Conservation (phyloP, 768 basidiomycete genomes). For the Suillus americanus region DNA sequence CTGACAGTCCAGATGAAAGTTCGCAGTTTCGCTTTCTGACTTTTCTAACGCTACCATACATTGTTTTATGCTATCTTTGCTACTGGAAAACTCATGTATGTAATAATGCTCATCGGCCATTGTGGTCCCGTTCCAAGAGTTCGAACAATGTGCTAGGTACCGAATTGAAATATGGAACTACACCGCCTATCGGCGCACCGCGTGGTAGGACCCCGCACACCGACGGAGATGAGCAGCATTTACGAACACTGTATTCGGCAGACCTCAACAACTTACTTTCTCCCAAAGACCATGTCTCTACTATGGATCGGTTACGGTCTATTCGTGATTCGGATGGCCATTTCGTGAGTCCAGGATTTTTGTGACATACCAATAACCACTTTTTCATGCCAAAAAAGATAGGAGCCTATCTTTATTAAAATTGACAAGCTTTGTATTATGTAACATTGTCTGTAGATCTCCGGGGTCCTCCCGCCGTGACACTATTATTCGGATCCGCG, state of each 20-base stretch:
- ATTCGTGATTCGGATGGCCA: too few species aligned
- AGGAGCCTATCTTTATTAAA: not conserved
- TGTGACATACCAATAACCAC: too few species aligned
- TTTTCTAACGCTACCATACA: slow-evolving; percentile 1
- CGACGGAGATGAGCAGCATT: not conserved
- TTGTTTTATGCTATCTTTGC: not conserved
- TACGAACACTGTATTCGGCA: not conserved
- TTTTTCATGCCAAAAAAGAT: not conserved
- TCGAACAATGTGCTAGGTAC: slow-evolving; percentile 11
- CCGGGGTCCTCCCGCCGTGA: slow-evolving; percentile 16
- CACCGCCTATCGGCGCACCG: not conserved
- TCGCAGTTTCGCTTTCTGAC: not conserved
- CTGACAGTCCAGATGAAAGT: not conserved
- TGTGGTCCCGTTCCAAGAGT: not conserved
- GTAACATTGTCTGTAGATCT: not conserved
- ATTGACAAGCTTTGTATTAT: not conserved
- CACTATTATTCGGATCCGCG: slow-evolving; percentile 20
- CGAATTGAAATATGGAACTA: not conserved
- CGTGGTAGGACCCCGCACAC: slow-evolving; percentile 7
- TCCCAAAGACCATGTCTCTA: too few species aligned
- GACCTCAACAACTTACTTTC: not conserved
- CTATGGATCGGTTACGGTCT: too few species aligned
- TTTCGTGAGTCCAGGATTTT: too few species aligned
- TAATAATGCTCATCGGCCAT: slow-evolving; percentile 5
- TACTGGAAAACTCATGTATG: slow-evolving; percentile 10